phyloP scores from a whole-genome alignment of 148 eudicot species.

The Fagopyrum tataricum region DNA sequence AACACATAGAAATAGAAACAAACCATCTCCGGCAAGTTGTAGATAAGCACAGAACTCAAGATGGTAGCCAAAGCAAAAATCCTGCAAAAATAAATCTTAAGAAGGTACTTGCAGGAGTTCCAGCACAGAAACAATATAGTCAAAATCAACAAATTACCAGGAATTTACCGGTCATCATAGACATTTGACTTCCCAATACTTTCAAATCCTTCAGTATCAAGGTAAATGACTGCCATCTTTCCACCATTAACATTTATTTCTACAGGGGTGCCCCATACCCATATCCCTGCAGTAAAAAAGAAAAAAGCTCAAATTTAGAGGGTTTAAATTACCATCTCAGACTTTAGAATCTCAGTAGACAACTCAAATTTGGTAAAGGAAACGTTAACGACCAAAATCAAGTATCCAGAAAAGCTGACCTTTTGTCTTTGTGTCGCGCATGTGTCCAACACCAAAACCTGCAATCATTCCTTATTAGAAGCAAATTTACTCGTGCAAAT shows the following conservation, averaged over 20 bases:
- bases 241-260: slow-evolving; percentile 75
- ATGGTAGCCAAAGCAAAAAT: slow-evolving; percentile 93
- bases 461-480: slow-evolving; percentile 18
- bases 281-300: slow-evolving; percentile 46
- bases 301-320: no score
- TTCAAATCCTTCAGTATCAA: slow-evolving; percentile 98
- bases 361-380: not conserved
- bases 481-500: slow-evolving; percentile 1
- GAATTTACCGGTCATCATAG: slow-evolving; percentile 82
- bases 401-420: slow-evolving; percentile 30
- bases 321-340: no score
- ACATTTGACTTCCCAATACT: slow-evolving; percentile 98
- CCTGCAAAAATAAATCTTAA: slow-evolving; percentile 38
- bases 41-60: slow-evolving; percentile 88
- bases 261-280: slow-evolving; percentile 98
- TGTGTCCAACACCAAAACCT: slow-evolving; percentile 99
- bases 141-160: slow-evolving; percentile 15
- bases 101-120: slow-evolving; percentile 8
- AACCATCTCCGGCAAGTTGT: slow-evolving; percentile 98
- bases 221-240: slow-evolving; percentile 79
- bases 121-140: not conserved
- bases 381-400: not conserved
- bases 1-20: slow-evolving; percentile 34
- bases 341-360: no score
- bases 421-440: slow-evolving; percentile 98